Conservation (phyloP, 306 rosid species). For the Lathyrus oleraceus region DNA sequence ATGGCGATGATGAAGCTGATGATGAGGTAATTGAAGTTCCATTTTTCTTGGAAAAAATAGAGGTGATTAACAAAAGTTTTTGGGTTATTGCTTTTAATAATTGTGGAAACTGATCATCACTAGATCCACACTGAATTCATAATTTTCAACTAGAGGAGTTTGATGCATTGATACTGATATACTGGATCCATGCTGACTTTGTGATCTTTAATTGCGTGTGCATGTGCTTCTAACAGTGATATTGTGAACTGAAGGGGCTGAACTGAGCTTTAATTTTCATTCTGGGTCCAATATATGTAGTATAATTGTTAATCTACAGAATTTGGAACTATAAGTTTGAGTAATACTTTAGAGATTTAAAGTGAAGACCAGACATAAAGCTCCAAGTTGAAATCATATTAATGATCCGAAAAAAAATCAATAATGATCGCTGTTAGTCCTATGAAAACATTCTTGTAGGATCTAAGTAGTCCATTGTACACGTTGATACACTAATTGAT, state of each 20-base stretch:
- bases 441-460: constrained; percentile 8
- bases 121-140: neutral
- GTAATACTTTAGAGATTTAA: neutral
- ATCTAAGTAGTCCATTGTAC: neutral
- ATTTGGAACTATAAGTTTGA: neutral
- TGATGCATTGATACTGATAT: neutral
- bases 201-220: neutral
- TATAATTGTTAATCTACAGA: neutral
- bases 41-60: constrained; percentile 16
- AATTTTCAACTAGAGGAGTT: neutral
- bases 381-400: neutral
- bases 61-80: constrained; percentile 24
- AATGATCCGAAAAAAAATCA: neutral
- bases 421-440: neutral
- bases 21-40: constrained; percentile 71
- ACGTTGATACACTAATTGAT: too few species aligned
- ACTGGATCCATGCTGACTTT: constrained; percentile 4
- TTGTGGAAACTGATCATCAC: constrained; percentile 10
- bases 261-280: neutral
- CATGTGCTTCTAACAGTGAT: constrained; percentile 11
- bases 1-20: constrained; percentile 67
- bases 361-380: neutral
- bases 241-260: constrained; percentile 1
- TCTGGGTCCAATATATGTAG: neutral
- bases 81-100: constrained; percentile 9